Evolutionary conservation across 2,329 filamentous ascomycete genomes (phyloP).

Genomic region (Magnaporthales sp.): DNA sequence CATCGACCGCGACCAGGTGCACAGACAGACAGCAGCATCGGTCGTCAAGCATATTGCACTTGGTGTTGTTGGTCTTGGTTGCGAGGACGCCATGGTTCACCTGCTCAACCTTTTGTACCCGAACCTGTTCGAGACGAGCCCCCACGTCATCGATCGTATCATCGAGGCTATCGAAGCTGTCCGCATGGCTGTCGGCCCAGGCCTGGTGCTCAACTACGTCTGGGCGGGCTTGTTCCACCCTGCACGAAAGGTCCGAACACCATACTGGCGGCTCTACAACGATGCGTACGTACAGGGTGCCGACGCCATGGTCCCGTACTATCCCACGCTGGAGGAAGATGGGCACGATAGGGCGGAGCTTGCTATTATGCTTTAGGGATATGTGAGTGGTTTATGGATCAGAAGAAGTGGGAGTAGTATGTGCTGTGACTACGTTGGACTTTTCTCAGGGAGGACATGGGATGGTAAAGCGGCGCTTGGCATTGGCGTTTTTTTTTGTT

Average conservation of each 20-base stretch:
- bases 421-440: neutral
- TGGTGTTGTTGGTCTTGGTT: conserved; percentile 93
- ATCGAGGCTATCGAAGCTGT: conserved; percentile 97
- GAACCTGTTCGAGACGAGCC: conserved; percentile 95
- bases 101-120: conserved; percentile 93
- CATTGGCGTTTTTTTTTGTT: neutral
- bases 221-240: conserved; percentile 98
- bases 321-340: conserved; percentile 78
- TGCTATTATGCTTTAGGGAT: conserved; percentile 64
- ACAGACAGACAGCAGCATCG: conserved; percentile 89
- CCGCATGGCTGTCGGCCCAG: conserved; percentile 84
- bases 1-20: conserved; percentile 95
- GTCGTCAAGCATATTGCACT: conserved; percentile 98
- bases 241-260: conserved; percentile 83
- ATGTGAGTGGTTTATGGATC: neutral
- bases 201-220: conserved; percentile 93
- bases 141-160: conserved; percentile 96
- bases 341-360: conserved; percentile 71
- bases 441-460: neutral
- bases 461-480: neutral
- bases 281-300: conserved; percentile 91
- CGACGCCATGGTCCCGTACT: conserved; percentile 94
- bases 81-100: conserved; percentile 97
- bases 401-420: neutral
- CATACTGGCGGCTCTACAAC: conserved; percentile 96